Conservation (phyloP, 306 rosid species). For the Urtica urens region DNA sequence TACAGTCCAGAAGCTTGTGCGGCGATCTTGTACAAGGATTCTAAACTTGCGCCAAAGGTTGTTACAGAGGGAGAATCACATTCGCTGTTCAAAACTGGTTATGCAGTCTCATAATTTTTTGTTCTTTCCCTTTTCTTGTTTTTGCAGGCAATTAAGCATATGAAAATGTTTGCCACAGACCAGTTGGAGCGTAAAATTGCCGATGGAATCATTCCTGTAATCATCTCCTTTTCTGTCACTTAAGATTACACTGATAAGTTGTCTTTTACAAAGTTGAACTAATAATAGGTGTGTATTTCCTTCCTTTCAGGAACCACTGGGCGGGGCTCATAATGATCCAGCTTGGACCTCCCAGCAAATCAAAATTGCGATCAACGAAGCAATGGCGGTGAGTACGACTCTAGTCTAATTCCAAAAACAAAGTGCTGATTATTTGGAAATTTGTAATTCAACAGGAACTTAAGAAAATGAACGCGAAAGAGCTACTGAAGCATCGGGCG, state of each 20-base stretch:
- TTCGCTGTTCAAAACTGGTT: slow-evolving; percentile 11
- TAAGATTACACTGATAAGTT: not conserved
- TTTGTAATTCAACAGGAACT: slow-evolving; percentile 53
- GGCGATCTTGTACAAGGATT: slow-evolving; percentile 87
- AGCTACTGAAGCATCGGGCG: slow-evolving; percentile 56
- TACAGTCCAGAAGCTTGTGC: slow-evolving; percentile 96
- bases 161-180: slow-evolving; percentile 68
- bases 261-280: too few relatives aligned
- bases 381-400: slow-evolving; percentile 69
- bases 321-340: slow-evolving; percentile 92
- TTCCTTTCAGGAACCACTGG: slow-evolving; percentile 78
- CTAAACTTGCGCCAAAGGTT: slow-evolving; percentile 91
- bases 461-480: slow-evolving; percentile 40
- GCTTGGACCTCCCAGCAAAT: slow-evolving; percentile 79
- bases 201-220: slow-evolving; percentile 85
- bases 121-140: slow-evolving; percentile 5
- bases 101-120: not conserved
- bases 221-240: slow-evolving; percentile 12
- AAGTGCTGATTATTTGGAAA: slow-evolving; percentile 11
- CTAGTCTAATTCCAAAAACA: slow-evolving; percentile 3
- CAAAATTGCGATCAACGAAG: slow-evolving; percentile 50
- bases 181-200: slow-evolving; percentile 56
- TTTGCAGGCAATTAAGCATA: slow-evolving; percentile 76
- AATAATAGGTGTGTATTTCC: too few relatives aligned
- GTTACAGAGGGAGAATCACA: slow-evolving; percentile 1